Base-by-base conservation (phyloP, 176 grass and related monocot species). In the Aegilops bicornis region DNA sequence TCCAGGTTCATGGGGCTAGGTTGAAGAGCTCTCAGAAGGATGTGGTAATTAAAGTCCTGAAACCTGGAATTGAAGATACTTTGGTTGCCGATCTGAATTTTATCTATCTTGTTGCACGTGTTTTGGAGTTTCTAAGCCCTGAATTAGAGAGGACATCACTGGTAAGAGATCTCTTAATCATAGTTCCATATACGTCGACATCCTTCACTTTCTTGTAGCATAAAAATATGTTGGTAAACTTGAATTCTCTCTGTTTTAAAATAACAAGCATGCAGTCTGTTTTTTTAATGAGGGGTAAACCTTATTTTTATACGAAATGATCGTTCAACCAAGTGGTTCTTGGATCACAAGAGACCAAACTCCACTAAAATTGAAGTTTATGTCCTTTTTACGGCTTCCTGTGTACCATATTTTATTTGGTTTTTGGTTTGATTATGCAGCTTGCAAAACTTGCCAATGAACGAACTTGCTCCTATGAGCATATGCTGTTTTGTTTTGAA, bases 11-110 rank as follows among this genome's bases (percentile, higher is more conserved):
- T 89, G 83, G 86, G 66, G 96, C 96, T 81, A 92, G 93, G 71
- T 86, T 98, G 81, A 98, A 94, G 85, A 98, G 68, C 88, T 98
- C 96, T 70, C 91, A 93, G 71, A 85, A 98, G 84, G 93, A 98
- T 85, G 96, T 98, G 82, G 96, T 98, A 59, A 96, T 98, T 84
- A 98, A 98, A 87, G 92, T 98, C 32, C 87, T 98, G 17, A 98
- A 98, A 74, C 92, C 93, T 87, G 92, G 96, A 69, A 98, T 96
- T 82, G 92, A 98, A 92, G 91, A 98, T 79, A 89, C 91, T 84
- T 82, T 96, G 85, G 93, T 98, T 87, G 93, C 93, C 69, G 96
- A 98, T 89, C 85, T 98, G 79, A 98, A 98, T 85, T 96, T 98
- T 83, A 79, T 98, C 82, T 98, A 98, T 77, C 86, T 88, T 77